Percentiles rank a stretch among this genome's conserved stretches.
Evolutionary conservation across 1,284 basidiomycete species (phyloP).

Genomic region (Golubevia sp.): DNA sequence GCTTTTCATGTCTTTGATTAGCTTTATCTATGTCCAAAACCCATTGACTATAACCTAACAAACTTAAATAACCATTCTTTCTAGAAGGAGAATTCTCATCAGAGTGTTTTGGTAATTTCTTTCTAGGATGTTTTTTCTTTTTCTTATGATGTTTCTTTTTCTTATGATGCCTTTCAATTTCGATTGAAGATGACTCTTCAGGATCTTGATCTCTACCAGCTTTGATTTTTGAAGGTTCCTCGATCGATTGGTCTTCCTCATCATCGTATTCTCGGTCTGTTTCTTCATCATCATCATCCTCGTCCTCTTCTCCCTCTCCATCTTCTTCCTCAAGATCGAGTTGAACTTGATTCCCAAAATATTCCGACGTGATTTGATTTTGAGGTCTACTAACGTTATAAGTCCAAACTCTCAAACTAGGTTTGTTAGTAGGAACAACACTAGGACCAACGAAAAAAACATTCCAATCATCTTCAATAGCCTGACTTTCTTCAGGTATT

Average conservation of each 20-base stretch:
- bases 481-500: slow-evolving; percentile 36
- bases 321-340: neutral
- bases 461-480: slow-evolving; percentile 43
- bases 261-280: slow-evolving; percentile 30
- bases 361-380: slow-evolving; percentile 68
- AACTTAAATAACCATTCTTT: slow-evolving; percentile 72
- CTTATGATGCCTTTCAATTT: slow-evolving; percentile 64
- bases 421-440: slow-evolving; percentile 86
- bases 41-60: slow-evolving; percentile 83
- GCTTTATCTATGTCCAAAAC: slow-evolving; percentile 71
- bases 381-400: slow-evolving; percentile 64
- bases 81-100: slow-evolving; percentile 73
- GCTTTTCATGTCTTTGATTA: slow-evolving; percentile 64
- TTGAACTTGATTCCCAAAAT: slow-evolving; percentile 8
- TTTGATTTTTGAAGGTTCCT: slow-evolving; percentile 28
- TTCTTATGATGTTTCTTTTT: slow-evolving; percentile 63
- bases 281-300: slow-evolving; percentile 25
- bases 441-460: slow-evolving; percentile 44
- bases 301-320: slow-evolving; percentile 42
- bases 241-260: slow-evolving; percentile 18
- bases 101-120: slow-evolving; percentile 69
- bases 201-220: slow-evolving; percentile 37
- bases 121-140: slow-evolving; percentile 68
- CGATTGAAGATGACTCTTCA: slow-evolving; percentile 63
- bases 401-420: slow-evolving; percentile 77